Conservation (phyloP, 2,329 filamentous ascomycete species). For the Colletotrichum shisoi region DNA sequence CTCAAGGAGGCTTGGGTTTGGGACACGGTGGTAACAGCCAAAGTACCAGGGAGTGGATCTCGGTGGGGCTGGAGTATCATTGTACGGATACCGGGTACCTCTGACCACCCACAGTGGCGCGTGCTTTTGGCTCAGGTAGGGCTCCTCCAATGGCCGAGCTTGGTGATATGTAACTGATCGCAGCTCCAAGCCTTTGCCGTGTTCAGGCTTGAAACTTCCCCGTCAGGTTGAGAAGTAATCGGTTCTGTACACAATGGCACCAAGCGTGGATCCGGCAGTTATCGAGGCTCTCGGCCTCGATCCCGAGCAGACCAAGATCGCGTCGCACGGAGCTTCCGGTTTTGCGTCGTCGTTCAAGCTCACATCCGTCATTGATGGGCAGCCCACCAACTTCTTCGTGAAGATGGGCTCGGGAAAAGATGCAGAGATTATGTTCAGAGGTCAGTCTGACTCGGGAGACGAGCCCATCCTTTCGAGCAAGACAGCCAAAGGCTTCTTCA, state of each 20-base stretch:
- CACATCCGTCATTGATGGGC: conserved; percentile 56
- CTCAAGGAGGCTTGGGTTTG: not conserved
- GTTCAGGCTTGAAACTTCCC: not conserved
- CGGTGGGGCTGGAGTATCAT: conserved; percentile 25
- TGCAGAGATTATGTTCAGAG: conserved; percentile 74
- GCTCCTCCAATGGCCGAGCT: conserved; percentile 26
- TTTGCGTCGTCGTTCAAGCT: conserved; percentile 73
- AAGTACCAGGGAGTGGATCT: not conserved
- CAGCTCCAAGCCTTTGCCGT: not conserved
- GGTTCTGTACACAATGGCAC: conserved; percentile 23
- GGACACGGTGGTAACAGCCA: conserved; percentile 21
- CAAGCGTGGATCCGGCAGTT: conserved; percentile 69
- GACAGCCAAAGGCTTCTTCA: conserved; percentile 39
- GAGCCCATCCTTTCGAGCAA: conserved; percentile 48
- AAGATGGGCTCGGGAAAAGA: conserved; percentile 71
- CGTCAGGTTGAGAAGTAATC: not conserved
- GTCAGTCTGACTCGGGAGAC: conserved; percentile 48
- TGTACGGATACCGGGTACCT: not conserved
- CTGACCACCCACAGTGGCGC: not conserved
- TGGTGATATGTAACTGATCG: not conserved
- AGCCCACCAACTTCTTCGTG: conserved; percentile 70
- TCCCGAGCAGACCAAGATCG: conserved; percentile 61
- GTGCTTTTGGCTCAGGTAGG: not conserved
- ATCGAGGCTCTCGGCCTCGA: conserved; percentile 67
- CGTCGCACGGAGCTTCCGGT: conserved; percentile 70